Evolutionary conservation across 306 rosid genomes (phyloP).

Genomic region (Vigna hirtella): DNA sequence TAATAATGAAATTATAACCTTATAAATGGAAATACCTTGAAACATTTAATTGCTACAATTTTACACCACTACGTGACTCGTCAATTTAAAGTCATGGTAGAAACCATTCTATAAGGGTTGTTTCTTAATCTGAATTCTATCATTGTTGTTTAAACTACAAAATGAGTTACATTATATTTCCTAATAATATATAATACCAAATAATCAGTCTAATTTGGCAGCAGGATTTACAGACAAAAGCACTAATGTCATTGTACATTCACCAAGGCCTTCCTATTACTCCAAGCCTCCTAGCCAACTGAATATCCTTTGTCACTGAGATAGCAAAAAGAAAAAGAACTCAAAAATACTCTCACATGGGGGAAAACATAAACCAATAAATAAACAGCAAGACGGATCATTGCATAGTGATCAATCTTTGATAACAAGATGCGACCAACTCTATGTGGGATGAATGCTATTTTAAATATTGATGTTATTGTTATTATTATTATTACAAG

Average conservation of each 20-base stretch:
- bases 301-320: conserved; percentile 89
- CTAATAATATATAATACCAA: conserved; percentile 35
- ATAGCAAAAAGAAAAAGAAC: conserved; percentile 35
- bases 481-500: neutral
- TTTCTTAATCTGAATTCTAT: neutral
- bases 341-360: neutral
- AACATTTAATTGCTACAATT: conserved; percentile 24
- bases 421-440: neutral
- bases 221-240: conserved; percentile 29
- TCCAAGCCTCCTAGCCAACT: conserved; percentile 86
- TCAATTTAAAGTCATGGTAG: conserved; percentile 17
- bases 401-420: neutral
- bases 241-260: conserved; percentile 34
- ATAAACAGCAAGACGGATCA: neutral
- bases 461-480: no score
- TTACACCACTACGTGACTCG: neutral
- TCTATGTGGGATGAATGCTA: neutral
- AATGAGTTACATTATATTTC: conserved; percentile 13
- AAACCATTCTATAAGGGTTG: neutral
- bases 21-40: neutral
- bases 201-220: conserved; percentile 21
- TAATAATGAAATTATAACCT: no score
- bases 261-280: conserved; percentile 78
- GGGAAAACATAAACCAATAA: conserved; percentile 15
- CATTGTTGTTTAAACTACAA: conserved; percentile 24